Conservation (phyloP, 257 asterid genomes). For the Hygrophila difformis region DNA sequence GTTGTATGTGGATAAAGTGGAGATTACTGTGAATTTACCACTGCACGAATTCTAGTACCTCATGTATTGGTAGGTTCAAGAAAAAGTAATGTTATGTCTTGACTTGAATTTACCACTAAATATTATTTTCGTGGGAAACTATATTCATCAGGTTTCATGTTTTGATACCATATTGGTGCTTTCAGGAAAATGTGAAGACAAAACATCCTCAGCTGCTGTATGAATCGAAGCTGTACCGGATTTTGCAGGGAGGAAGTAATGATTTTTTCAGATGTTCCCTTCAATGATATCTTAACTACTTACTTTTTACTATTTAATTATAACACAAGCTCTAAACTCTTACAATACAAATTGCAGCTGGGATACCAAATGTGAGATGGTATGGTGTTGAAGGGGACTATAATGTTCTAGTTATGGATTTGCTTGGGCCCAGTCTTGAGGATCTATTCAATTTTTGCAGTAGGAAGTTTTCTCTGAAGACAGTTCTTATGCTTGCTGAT, state of each 20-base stretch:
- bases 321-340: slow-evolving; percentile 17
- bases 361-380: slow-evolving; percentile 92
- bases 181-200: slow-evolving; percentile 89
- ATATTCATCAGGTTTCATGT: slow-evolving; percentile 3
- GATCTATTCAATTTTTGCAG: slow-evolving; percentile 94
- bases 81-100: too few species aligned
- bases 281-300: slow-evolving; percentile 6
- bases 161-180: slow-evolving; percentile 12
- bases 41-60: not conserved
- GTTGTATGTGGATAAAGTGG: not conserved
- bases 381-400: slow-evolving; percentile 94
- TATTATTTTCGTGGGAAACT: not conserved
- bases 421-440: slow-evolving; percentile 99
- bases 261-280: slow-evolving; percentile 7
- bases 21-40: not conserved
- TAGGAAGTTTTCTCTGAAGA: slow-evolving; percentile 90
- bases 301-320: slow-evolving; percentile 5
- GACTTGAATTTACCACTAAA: not conserved
- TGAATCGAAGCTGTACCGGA: slow-evolving; percentile 87
- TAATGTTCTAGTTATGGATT: slow-evolving; percentile 96
- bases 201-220: slow-evolving; percentile 94
- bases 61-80: not conserved
- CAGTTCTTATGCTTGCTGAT: slow-evolving; percentile 98
- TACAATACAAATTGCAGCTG: slow-evolving; percentile 51
- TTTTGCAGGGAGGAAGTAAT: slow-evolving; percentile 98